phyloP scores from a whole-genome alignment of 306 rosid genomes.

The Prunus fruticosa region DNA sequence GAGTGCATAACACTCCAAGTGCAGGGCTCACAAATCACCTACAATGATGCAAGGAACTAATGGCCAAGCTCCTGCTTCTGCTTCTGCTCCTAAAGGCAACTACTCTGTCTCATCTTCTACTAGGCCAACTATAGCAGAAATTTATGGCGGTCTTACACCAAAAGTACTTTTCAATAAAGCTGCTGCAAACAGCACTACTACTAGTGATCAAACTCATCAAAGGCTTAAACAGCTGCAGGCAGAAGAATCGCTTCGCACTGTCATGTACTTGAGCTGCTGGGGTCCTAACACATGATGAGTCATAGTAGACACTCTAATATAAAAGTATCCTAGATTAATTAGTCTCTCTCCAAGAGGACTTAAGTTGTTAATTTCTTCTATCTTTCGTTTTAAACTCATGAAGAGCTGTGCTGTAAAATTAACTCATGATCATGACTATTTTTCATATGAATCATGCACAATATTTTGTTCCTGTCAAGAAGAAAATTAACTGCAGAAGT shows the following conservation, averaged over 20 bases:
- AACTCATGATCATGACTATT: too few species aligned
- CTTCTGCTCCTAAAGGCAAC: neutral
- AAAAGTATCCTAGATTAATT: too few species aligned
- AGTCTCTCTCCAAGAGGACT: too few species aligned
- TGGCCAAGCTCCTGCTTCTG: neutral
- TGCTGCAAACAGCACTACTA: neutral
- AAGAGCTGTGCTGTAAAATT: too few species aligned
- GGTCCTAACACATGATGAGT: constrained; percentile 42
- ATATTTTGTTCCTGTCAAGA: neutral
- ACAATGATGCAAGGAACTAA: constrained; percentile 11
- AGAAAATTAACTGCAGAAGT: neutral
- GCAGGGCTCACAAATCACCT: neutral
- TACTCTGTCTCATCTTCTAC: neutral
- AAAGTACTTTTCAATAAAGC: neutral
- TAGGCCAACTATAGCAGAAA: neutral
- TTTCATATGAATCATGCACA: neutral
- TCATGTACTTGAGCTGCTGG: constrained; percentile 83
- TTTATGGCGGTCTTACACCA: neutral
- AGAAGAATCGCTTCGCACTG: constrained; percentile 75
- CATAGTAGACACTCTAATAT: neutral
- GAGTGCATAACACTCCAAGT: too few species aligned
- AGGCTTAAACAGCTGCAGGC: constrained; percentile 28
- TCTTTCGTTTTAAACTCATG: too few species aligned
- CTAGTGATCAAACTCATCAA: neutral
- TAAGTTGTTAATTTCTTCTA: too few species aligned